Conservation (phyloP, 2,329 filamentous ascomycete species). For the Thielaviopsis euricoi region DNA sequence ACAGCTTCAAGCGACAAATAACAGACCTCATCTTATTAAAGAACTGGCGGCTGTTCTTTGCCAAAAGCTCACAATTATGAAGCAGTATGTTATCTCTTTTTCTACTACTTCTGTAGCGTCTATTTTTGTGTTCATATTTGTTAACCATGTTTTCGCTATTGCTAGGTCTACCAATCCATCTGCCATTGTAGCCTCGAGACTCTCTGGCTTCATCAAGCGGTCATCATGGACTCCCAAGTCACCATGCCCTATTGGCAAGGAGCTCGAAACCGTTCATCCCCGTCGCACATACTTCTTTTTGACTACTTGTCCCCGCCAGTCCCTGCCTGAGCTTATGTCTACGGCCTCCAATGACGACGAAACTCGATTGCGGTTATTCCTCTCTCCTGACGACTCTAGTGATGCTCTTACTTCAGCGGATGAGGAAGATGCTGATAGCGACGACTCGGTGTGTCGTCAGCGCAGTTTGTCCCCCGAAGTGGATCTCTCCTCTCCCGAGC, state of each 20-base stretch:
- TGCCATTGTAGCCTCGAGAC: constrained; percentile 83
- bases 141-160: constrained; percentile 11
- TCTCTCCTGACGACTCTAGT: constrained; percentile 72
- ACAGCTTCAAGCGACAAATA: constrained; percentile 76
- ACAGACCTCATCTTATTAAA: constrained; percentile 86
- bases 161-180: constrained; percentile 83
- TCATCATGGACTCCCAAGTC: constrained; percentile 59
- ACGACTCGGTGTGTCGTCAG: constrained; percentile 56
- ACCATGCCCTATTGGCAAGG: constrained; percentile 81
- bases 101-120: background rate
- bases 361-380: constrained; percentile 31
- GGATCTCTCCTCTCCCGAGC: constrained; percentile 73
- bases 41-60: constrained; percentile 72
- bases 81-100: constrained; percentile 53
- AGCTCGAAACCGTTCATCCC: constrained; percentile 81
- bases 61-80: constrained; percentile 62
- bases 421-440: constrained; percentile 28
- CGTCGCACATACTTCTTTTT: constrained; percentile 94
- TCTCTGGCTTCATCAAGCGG: constrained; percentile 80
- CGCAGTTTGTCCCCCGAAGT: constrained; percentile 86
- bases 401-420: constrained; percentile 32
- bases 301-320: constrained; percentile 70
- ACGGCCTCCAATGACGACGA: background rate
- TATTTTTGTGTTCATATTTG: background rate
- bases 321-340: constrained; percentile 42